These are phyloP conservation scores for Pseudotulostoma volvatum DNA, from an alignment of 495 filamentous ascomycete genomes.

Conservation along the genomic window DNA sequence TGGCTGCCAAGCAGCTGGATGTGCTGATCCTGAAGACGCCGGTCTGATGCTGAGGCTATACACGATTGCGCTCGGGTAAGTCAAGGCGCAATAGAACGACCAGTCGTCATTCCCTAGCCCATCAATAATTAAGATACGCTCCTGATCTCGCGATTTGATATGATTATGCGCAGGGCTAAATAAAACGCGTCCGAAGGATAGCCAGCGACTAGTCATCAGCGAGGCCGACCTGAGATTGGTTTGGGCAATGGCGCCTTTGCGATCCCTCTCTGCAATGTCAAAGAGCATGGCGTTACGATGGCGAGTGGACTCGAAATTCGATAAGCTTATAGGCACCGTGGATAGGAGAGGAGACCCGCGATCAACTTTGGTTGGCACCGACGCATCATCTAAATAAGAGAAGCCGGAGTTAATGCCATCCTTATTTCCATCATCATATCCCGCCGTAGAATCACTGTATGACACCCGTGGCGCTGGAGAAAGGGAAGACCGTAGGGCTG, in stretches of 20 bases:
- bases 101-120: constrained; percentile 87
- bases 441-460: constrained; percentile 23
- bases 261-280: constrained; percentile 37
- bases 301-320: constrained; percentile 16
- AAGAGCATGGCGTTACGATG: constrained; percentile 27
- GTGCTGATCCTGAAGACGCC: constrained; percentile 14
- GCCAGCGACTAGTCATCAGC: constrained; percentile 66
- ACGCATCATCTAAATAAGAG: background rate
- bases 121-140: constrained; percentile 71
- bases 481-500: constrained; percentile 25
- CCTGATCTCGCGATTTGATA: constrained; percentile 43
- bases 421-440: constrained; percentile 12
- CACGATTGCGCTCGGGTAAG: constrained; percentile 70
- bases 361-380: background rate
- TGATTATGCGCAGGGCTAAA: constrained; percentile 84
- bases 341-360: background rate
- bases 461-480: constrained; percentile 26
- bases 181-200: constrained; percentile 86
- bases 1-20: constrained; percentile 35
- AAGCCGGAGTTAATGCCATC: constrained; percentile 5
- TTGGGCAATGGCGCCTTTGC: constrained; percentile 47
- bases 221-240: constrained; percentile 74
- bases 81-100: constrained; percentile 93
- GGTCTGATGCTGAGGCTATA: constrained; percentile 45
- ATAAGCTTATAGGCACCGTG: background rate